These are phyloP conservation scores for Trichoderma brevicompactum DNA, from an alignment of 2,329 filamentous ascomycete species.

Conservation along the genomic window DNA sequence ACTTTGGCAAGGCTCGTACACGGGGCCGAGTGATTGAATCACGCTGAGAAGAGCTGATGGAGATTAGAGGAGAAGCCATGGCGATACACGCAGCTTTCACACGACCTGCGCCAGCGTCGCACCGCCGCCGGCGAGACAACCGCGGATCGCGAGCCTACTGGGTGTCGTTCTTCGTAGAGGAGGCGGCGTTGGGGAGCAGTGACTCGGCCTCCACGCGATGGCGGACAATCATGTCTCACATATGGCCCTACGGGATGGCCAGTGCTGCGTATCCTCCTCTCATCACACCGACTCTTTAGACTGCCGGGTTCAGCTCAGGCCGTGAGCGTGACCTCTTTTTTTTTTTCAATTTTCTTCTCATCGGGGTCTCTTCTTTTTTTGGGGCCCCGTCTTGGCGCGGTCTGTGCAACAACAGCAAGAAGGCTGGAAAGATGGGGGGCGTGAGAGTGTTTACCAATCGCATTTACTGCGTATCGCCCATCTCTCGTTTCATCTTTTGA, in stretches of 20 bases:
- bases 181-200: background rate
- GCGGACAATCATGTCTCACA: conserved; percentile 20
- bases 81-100: conserved; percentile 22
- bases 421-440: conserved; percentile 7
- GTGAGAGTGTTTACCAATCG: conserved; percentile 2
- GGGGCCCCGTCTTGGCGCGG: conserved; percentile 14
- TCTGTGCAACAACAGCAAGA: conserved; percentile 3
- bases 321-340: conserved; percentile 15
- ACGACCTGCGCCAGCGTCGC: conserved; percentile 27
- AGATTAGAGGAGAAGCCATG: background rate
- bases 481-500: background rate
- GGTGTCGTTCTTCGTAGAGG: background rate
- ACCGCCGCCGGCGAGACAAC: conserved; percentile 16
- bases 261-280: background rate
- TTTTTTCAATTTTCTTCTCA: background rate
- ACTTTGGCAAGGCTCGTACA: background rate
- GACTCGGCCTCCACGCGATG: conserved; percentile 23
- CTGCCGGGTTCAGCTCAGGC: conserved; percentile 17
- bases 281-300: conserved; percentile 26
- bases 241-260: conserved; percentile 8
- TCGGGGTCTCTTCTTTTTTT: background rate
- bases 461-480: background rate
- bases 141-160: conserved; percentile 2
- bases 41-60: background rate
- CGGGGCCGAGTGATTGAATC: background rate